These are phyloP conservation scores for Colletotrichum godetiae DNA, from an alignment of 2,329 filamentous ascomycete species.

Conservation along the genomic window DNA sequence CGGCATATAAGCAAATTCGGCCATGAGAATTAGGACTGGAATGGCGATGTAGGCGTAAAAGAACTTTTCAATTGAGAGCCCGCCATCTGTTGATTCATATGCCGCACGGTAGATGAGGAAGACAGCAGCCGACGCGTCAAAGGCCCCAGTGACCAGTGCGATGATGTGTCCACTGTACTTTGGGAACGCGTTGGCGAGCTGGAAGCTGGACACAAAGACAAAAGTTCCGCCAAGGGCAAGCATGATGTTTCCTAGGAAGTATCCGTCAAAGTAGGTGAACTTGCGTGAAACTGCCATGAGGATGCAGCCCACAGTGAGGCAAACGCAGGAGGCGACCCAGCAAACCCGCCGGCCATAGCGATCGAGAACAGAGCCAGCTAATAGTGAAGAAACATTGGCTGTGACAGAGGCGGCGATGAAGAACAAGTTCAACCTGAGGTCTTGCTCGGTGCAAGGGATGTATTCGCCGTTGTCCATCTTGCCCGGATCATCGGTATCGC, in stretches of 20 bases:
- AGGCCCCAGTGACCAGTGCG: slow-evolving; percentile 82
- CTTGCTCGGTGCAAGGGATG: slow-evolving; percentile 55
- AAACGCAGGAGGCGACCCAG: slow-evolving; percentile 75
- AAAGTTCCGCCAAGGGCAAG: slow-evolving; percentile 85
- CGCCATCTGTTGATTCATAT: slow-evolving; percentile 67
- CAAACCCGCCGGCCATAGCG: slow-evolving; percentile 83
- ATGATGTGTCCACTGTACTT: slow-evolving; percentile 80
- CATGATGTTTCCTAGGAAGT: slow-evolving; percentile 79
- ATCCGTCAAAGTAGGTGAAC: slow-evolving; percentile 76
- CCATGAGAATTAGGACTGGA: slow-evolving; percentile 48
- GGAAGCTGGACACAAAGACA: slow-evolving; percentile 84
- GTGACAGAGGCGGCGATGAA: slow-evolving; percentile 90
- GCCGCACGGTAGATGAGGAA: slow-evolving; percentile 80
- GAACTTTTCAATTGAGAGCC: slow-evolving; percentile 50
- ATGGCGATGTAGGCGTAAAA: slow-evolving; percentile 53
- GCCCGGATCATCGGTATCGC: slow-evolving; percentile 49
- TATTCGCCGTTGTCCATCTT: slow-evolving; percentile 39
- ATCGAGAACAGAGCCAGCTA: slow-evolving; percentile 87
- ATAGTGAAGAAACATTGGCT: slow-evolving; percentile 87
- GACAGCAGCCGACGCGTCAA: slow-evolving; percentile 83
- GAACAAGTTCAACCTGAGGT: slow-evolving; percentile 82
- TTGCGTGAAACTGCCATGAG: slow-evolving; percentile 76
- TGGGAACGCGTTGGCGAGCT: slow-evolving; percentile 86
- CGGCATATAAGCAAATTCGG: slow-evolving; percentile 55
- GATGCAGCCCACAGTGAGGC: slow-evolving; percentile 75